Base-by-base conservation (phyloP, 2,329 filamentous ascomycete species). In the Chalaropsis ovoidea region DNA sequence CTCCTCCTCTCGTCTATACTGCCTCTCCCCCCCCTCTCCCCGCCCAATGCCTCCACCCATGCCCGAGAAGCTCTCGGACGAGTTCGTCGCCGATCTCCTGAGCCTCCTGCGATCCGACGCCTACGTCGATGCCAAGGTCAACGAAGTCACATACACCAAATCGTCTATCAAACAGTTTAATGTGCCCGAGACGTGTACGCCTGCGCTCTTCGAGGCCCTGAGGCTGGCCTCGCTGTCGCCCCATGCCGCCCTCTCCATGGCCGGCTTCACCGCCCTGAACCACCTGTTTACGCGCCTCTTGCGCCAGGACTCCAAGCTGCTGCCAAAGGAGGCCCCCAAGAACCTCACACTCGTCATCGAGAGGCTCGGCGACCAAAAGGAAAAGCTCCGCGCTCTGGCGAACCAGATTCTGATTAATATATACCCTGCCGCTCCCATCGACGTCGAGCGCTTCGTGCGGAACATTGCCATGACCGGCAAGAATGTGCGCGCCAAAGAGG, bases 161-260 rank as follows among this genome's bases (percentile, higher is more conserved):
- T 91, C 89, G 54, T 84, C 86, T 74, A 96, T 96, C 80, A 96
- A 96, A 76, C 91, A 95, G 75, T 87, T 89, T 74, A 91, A 91
- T 77, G 89, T 96, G 58, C 90, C 90, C 68, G 90, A 95, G 70
- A 76, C 77, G 65, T 83, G 81, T 71, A 82, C 95, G 70, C 77
- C 84, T 31, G 80, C 84, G 67, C 84, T 96, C 69, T 95, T 96
- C 76, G 90, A 96, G 68, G 89, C 87, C 69, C 80, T 95, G 71
- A 87, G 87, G 69, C 77, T 85, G 64, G 88, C 90, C 68, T 87
- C 93, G 70, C 78, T 81, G 64, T 89, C 89, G 52, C 86, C 89
- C 71, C 88, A 95, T 72, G 86, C 86, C 54, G 83, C 84, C 42
- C 85, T 96, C 68, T 85, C 88, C 69, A 88, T 89, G 67, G 88